Conservation (phyloP, 805 yeast species). For the Grigorovia yakushimaensis region DNA sequence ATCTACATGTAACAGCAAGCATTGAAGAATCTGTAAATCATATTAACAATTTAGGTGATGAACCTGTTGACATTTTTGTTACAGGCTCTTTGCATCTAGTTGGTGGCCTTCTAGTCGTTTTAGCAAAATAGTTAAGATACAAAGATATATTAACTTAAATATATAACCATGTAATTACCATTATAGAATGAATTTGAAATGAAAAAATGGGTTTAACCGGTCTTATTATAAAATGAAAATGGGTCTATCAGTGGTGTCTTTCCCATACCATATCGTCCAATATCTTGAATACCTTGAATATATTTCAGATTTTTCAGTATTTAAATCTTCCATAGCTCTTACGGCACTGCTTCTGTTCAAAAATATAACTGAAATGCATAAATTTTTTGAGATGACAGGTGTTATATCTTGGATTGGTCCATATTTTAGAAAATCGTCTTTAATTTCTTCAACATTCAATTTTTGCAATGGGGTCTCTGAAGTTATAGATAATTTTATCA, state of each 20-base stretch:
- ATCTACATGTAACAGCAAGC: constrained; percentile 49
- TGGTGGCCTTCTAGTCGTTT: constrained; percentile 84
- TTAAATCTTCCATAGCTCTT: constrained; percentile 41
- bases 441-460: constrained; percentile 37
- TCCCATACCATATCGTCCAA: constrained; percentile 61
- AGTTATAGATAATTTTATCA: background rate
- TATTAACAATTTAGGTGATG: constrained; percentile 28
- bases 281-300: constrained; percentile 36
- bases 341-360: constrained; percentile 52
- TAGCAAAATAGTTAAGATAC: constrained; percentile 30
- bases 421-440: constrained; percentile 41
- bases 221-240: constrained; percentile 24
- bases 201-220: background rate
- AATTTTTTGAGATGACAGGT: constrained; percentile 57
- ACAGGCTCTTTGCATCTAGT: constrained; percentile 91
- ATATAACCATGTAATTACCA: background rate
- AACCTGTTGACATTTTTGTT: constrained; percentile 63
- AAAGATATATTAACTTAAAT: background rate
- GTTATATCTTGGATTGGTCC: constrained; percentile 54
- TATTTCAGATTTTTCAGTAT: constrained; percentile 28
- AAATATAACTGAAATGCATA: constrained; percentile 53
- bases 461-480: constrained; percentile 32
- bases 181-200: background rate
- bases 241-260: constrained; percentile 55
- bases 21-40: constrained; percentile 63